These are phyloP conservation scores for Hypoxylon sp. DNA, from an alignment of 2,329 filamentous ascomycete genomes.

Conservation along the genomic window DNA sequence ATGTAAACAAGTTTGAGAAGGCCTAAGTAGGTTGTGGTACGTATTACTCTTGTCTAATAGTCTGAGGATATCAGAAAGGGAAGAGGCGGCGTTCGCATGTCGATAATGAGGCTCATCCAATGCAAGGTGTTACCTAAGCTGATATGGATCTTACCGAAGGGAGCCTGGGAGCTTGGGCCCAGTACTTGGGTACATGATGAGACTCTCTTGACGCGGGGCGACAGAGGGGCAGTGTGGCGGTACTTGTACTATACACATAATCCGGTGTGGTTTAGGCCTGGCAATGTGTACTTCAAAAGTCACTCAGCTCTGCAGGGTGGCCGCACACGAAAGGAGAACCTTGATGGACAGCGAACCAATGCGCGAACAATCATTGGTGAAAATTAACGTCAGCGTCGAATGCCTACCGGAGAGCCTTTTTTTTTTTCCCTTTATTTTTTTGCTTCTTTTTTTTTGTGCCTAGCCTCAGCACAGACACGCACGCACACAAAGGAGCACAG, in stretches of 20 bases:
- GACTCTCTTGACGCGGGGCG: neutral
- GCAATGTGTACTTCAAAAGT: neutral
- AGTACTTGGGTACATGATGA: neutral
- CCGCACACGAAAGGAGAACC: constrained; percentile 16
- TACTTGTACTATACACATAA: constrained; percentile 4
- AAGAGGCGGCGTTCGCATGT: too few relatives aligned
- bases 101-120: constrained; percentile 29
- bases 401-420: neutral
- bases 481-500: constrained; percentile 4
- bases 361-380: constrained; percentile 24
- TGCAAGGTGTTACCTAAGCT: constrained; percentile 23
- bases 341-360: constrained; percentile 32
- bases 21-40: neutral
- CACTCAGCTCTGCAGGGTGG: constrained; percentile 5
- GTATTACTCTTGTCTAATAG: too few relatives aligned
- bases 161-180: constrained; percentile 21
- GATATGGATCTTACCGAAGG: constrained; percentile 15
- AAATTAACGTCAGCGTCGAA: constrained; percentile 22
- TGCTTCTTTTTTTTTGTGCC: too few relatives aligned
- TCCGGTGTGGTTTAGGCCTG: neutral
- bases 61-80: too few relatives aligned
- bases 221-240: constrained; percentile 9
- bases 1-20: too few relatives aligned
- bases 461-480: neutral
- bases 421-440: neutral